phyloP scores from a whole-genome alignment of 1,284 basidiomycete genomes.

The Rhodotorula sp. region DNA sequence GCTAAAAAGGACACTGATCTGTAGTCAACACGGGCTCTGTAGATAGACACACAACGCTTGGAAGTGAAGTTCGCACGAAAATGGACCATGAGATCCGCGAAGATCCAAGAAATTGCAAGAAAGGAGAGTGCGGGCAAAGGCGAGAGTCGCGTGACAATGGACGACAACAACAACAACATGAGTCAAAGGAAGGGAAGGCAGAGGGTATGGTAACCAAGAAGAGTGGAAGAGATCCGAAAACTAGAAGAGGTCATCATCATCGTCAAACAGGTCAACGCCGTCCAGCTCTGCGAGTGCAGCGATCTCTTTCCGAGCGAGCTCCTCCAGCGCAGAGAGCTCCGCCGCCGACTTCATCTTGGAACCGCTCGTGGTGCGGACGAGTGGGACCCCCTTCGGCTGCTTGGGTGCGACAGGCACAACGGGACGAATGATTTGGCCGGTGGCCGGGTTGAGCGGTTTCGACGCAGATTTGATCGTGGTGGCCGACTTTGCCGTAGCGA shows the following conservation, averaged over 20 bases:
- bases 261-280: neutral
- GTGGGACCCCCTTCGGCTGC: neutral
- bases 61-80: neutral
- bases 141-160: neutral
- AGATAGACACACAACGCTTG: too few relatives aligned
- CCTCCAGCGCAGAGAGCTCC: neutral
- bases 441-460: neutral
- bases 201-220: neutral
- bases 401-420: neutral
- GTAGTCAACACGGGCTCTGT: neutral
- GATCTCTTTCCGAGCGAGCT: conserved; percentile 7
- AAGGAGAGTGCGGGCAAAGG: neutral
- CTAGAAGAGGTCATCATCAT: conserved; percentile 9
- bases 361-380: conserved; percentile 1
- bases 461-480: too few relatives aligned
- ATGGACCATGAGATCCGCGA: neutral
- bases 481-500: too few relatives aligned
- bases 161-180: conserved; percentile 1
- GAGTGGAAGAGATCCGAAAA: too few relatives aligned
- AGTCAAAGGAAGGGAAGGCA: neutral
- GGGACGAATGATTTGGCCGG: neutral
- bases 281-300: neutral
- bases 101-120: neutral
- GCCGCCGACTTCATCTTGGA: neutral
- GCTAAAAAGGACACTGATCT: neutral